phyloP scores from a whole-genome alignment of 73 alveolate species.

The Paramecium tetraurelia region DNA sequence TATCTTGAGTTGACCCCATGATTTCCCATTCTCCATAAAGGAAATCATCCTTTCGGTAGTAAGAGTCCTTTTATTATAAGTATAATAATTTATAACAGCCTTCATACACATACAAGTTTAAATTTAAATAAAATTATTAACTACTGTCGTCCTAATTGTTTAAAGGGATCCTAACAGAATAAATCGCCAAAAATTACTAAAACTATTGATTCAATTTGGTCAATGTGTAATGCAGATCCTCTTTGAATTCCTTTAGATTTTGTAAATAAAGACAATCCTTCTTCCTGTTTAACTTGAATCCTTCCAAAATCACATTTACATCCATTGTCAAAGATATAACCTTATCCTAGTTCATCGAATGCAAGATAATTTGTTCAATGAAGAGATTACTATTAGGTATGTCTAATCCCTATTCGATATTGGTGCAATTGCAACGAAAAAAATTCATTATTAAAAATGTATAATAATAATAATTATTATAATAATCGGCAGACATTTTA shows the following conservation, averaged over 20 bases:
- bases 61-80: not conserved
- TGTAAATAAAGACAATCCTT: not conserved
- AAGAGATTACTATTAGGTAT: not conserved
- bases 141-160: not conserved
- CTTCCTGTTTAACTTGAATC: not conserved
- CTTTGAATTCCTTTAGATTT: not conserved
- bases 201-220: not conserved
- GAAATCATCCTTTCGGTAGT: not conserved
- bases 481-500: not conserved
- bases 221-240: not conserved
- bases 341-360: not conserved
- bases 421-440: slow-evolving; percentile 41
- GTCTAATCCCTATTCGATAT: not conserved
- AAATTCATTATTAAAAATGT: not conserved
- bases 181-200: not conserved
- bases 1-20: not conserved
- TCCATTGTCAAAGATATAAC: not conserved
- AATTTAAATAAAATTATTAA: not conserved
- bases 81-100: slow-evolving; percentile 32
- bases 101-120: not conserved
- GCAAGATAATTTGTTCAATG: not conserved
- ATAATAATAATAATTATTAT: not conserved
- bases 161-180: not conserved
- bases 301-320: not conserved
- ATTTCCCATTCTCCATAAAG: slow-evolving; percentile 11